A percentile compares a stretch with the other conserved stretches of the same genome.
Conservation (phyloP, 345 rosid genomes). For the Kernera saxatilis region DNA sequence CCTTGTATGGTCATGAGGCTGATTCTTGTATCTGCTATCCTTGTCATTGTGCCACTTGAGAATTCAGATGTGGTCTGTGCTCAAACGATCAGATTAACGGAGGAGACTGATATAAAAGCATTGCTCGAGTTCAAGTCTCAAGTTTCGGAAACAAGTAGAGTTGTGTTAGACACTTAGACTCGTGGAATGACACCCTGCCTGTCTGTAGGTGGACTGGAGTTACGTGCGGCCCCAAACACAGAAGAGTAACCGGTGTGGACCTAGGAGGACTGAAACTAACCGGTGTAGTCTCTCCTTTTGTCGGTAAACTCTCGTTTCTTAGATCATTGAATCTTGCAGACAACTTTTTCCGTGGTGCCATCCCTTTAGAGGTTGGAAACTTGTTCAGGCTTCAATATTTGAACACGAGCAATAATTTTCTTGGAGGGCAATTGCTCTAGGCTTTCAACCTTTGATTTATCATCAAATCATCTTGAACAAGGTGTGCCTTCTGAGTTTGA, state of each 20-base stretch:
- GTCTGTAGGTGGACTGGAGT: constrained; percentile 24
- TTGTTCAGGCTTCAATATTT: constrained; percentile 25
- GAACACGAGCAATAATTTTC: constrained; percentile 17
- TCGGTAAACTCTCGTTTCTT: constrained; percentile 35
- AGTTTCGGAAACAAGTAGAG: constrained; percentile 12
- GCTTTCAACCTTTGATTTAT: constrained; percentile 17
- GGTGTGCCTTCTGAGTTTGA: constrained; percentile 12
- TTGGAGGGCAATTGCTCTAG: constrained; percentile 20
- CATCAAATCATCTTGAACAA: constrained; percentile 19
- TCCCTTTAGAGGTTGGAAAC: constrained; percentile 6
- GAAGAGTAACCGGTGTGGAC: constrained; percentile 18
- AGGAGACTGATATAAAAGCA: constrained; percentile 25
- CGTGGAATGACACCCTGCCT: constrained; percentile 28
- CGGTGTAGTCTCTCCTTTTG: constrained; percentile 20
- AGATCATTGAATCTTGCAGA: constrained; percentile 12
- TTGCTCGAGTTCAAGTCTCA: constrained; percentile 22
- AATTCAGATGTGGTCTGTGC: not conserved
- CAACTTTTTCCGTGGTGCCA: constrained; percentile 8
- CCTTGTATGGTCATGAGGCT: not conserved
- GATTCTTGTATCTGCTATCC: constrained; percentile 6
- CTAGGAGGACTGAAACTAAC: constrained; percentile 5
- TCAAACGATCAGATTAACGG: constrained; percentile 18
- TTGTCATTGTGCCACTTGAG: not conserved
- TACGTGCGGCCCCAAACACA: constrained; percentile 5
- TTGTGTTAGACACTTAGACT: constrained; percentile 5